Base-by-base conservation (phyloP, 1,284 basidiomycete genomes). In the Malassezia slooffiae region DNA sequence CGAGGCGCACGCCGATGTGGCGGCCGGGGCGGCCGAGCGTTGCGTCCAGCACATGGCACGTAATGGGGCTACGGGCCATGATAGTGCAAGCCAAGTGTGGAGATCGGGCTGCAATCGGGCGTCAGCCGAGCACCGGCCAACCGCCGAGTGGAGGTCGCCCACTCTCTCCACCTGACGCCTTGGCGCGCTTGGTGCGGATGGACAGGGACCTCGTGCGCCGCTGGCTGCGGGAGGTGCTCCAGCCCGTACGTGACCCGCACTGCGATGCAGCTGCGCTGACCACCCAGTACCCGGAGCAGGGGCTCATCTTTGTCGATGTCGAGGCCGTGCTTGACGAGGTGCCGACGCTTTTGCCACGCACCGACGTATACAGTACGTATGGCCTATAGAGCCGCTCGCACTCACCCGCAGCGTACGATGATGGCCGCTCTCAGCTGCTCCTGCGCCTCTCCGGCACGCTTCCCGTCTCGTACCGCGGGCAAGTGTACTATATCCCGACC, bases 401-500 rank as follows among this genome's bases (percentile, higher is more conserved):
- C 52, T 58, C 48, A 35, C 31, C 41, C 26, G 20, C 31, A 89
- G 85, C 84, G 1, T 90, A 85, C 73, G 88, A 97, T 71, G 88
- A 95, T 57, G 91, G 91, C 22, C 80, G 90, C 28, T 82, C 86
- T 0, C 85, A 89, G 60, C 76, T 96, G 7, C 77, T 99, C 12
- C 79, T 97, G 46, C 87, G 83, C 47, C 60, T 95, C 1, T 83
- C 90, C 58, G 93, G 93, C 9, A 80, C 95, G 1, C 75, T 99
- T 0, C 90, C 88, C 1, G 90, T 97, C 55, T 70, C 76, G 0
- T 95, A 80, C 72, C 78, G 82, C 38, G 74, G 75, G 4, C 73
- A 79, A 0, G 77, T 82, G 1, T 99, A 99, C 74, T 86, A 97
- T 70, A 96, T 97, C 57, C 91, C 93, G 2, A 72, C 97, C 58